A percentile compares a stretch with the other conserved stretches of the same genome.
Conservation (phyloP, 2,329 filamentous ascomycete genomes). For the Fusarium domesticum region DNA sequence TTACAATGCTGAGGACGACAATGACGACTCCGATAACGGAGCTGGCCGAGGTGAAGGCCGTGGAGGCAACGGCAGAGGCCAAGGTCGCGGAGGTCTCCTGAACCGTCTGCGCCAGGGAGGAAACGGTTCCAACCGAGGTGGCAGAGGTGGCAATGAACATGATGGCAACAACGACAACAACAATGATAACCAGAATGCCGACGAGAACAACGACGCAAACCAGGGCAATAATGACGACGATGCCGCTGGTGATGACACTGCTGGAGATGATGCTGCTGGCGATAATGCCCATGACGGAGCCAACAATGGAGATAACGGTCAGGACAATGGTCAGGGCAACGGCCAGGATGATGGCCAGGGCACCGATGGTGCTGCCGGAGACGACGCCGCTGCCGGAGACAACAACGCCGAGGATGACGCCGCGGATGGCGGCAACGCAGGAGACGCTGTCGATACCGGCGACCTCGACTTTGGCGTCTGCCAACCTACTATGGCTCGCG, state of each 20-base stretch:
- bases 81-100: too few species aligned
- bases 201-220: not conserved
- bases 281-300: not conserved
- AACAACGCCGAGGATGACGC: conserved; percentile 10
- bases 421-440: conserved; percentile 30
- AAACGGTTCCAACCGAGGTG: not conserved
- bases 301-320: not conserved
- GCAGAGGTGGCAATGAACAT: not conserved
- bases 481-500: conserved; percentile 57
- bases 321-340: not conserved
- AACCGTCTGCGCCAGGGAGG: too few species aligned
- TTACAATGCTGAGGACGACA: not conserved
- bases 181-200: not conserved
- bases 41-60: too few species aligned
- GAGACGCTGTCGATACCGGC: conserved; percentile 30
- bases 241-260: conserved; percentile 1
- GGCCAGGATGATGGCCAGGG: not conserved
- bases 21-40: not conserved
- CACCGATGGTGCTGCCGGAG: not conserved
- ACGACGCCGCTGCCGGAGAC: conserved; percentile 9
- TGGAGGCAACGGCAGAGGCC: too few species aligned
- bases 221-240: not conserved
- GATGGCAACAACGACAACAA: too few species aligned
- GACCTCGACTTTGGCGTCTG: conserved; percentile 53
- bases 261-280: not conserved